Percentiles rank a stretch among this genome's conserved stretches.
Evolutionary conservation across 2,329 filamentous ascomycete genomes (phyloP).

Genomic region (Arthroderma sp.): DNA sequence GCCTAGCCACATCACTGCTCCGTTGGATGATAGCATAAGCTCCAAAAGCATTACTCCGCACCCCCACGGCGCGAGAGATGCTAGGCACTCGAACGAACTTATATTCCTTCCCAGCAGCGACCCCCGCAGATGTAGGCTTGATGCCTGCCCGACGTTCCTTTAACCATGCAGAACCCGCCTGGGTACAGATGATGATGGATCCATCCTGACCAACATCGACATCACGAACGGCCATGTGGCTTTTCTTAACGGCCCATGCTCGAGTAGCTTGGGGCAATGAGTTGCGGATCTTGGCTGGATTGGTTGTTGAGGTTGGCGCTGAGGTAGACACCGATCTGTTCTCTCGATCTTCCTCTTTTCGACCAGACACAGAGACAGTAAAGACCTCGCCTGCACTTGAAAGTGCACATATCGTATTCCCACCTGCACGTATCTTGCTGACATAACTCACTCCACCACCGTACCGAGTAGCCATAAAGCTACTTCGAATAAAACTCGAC

Average conservation of each 20-base stretch:
- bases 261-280: slow-evolving; percentile 66
- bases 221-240: slow-evolving; percentile 70
- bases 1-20: slow-evolving; percentile 69
- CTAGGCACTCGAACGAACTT: slow-evolving; percentile 89
- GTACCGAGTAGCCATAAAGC: slow-evolving; percentile 53
- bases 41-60: slow-evolving; percentile 78
- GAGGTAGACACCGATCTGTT: slow-evolving; percentile 34
- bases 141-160: slow-evolving; percentile 56
- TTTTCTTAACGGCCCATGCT: slow-evolving; percentile 81
- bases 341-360: slow-evolving; percentile 38
- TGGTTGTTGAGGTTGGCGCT: slow-evolving; percentile 65
- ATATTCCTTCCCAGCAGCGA: slow-evolving; percentile 68
- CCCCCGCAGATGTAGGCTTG: slow-evolving; percentile 31
- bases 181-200: slow-evolving; percentile 85
- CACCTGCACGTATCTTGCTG: slow-evolving; percentile 65
- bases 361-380: slow-evolving; percentile 63
- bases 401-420: slow-evolving; percentile 82
- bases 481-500: slow-evolving; percentile 56
- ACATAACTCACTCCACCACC: slow-evolving; percentile 57
- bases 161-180: slow-evolving; percentile 86
- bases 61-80: slow-evolving; percentile 69
- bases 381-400: slow-evolving; percentile 78
- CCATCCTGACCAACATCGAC: slow-evolving; percentile 85
- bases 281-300: slow-evolving; percentile 77
- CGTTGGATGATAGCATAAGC: slow-evolving; percentile 78